A percentile compares a stretch with the other conserved stretches of the same genome.
phyloP scores from a whole-genome alignment of 257 asterid genomes.

The Nicotiana attenuata region DNA sequence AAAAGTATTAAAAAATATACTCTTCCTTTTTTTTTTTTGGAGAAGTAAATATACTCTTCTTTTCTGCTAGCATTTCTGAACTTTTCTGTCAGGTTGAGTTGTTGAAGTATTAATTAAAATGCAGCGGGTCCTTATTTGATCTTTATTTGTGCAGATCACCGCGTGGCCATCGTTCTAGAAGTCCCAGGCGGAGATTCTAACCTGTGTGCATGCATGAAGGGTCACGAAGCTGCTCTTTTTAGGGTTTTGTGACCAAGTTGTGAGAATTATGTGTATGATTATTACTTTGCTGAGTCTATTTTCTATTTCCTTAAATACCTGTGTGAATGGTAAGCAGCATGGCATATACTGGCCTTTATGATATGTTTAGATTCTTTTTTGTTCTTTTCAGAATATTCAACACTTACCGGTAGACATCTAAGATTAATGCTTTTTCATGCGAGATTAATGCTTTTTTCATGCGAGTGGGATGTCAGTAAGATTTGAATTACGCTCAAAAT shows the following conservation, averaged over 20 bases:
- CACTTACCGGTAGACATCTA: background rate
- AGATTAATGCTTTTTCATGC: background rate
- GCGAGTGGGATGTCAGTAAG: background rate
- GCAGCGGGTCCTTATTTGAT: background rate
- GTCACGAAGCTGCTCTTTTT: background rate
- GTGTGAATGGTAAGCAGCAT: background rate
- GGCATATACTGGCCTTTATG: background rate
- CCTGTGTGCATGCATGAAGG: conserved; percentile 1
- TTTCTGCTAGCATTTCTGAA: background rate
- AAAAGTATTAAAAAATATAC: background rate
- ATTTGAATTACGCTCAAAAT: background rate
- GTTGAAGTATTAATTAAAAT: background rate
- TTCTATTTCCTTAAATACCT: background rate
- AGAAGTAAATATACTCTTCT: background rate
- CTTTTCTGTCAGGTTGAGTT: background rate
- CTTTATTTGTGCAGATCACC: conserved; percentile 58
- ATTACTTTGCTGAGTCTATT: background rate
- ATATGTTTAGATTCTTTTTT: background rate
- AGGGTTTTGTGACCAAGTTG: background rate
- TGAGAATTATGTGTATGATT: conserved; percentile 2
- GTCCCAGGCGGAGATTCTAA: conserved; percentile 84
- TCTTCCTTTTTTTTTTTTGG: too few relatives aligned
- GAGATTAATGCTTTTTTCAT: background rate
- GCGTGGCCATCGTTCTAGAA: conserved; percentile 78
- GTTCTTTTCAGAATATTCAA: background rate